phyloP scores from a whole-genome alignment of 2,329 filamentous ascomycete genomes.

The Fusarium sp. region DNA sequence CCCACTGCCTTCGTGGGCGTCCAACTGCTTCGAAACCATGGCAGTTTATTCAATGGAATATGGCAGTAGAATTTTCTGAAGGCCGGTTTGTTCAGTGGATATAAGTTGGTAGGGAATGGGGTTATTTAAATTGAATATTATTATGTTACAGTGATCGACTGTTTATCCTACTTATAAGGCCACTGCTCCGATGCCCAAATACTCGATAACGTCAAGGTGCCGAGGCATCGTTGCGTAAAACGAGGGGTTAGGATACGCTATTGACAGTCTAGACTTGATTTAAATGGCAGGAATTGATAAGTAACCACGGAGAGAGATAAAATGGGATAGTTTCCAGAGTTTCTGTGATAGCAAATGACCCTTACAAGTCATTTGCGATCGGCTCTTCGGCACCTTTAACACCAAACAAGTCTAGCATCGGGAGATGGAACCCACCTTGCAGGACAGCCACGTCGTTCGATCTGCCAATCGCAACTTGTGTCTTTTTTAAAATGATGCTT shows the following conservation, averaged over 20 bases:
- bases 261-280: not conserved
- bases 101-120: too few relatives aligned
- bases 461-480: not conserved
- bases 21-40: not conserved
- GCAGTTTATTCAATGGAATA: not conserved
- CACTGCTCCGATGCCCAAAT: not conserved
- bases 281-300: not conserved
- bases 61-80: too few relatives aligned
- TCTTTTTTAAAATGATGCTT: not conserved
- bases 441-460: not conserved
- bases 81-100: rapidly evolving
- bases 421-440: not conserved
- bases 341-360: not conserved
- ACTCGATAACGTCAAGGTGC: not conserved
- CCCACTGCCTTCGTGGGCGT: not conserved
- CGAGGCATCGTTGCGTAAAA: not conserved
- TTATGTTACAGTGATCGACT: not conserved
- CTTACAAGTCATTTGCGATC: not conserved
- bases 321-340: not conserved
- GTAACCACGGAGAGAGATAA: not conserved
- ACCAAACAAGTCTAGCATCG: not conserved
- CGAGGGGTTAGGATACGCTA: not conserved
- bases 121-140: rapidly evolving
- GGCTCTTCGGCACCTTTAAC: not conserved
- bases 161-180: not conserved